Conservation (phyloP, 768 basidiomycete species). For the Tephrocybe sp. region DNA sequence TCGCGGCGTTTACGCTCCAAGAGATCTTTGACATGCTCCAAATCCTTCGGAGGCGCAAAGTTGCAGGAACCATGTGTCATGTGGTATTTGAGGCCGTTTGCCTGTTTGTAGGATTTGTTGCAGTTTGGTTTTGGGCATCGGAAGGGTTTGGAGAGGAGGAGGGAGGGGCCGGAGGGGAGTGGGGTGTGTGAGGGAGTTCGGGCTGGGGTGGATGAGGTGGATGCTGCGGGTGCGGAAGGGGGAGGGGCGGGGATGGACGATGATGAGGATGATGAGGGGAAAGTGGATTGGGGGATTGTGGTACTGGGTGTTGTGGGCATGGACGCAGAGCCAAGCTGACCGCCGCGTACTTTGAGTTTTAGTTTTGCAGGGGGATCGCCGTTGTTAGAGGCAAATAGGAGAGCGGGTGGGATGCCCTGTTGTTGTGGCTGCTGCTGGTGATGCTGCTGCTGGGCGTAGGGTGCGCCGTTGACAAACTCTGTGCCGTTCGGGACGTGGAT, state of each 20-base stretch:
- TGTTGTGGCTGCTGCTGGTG: background rate
- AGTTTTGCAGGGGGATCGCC: constrained; percentile 6
- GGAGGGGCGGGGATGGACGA: background rate
- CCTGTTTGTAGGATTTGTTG: constrained; percentile 95
- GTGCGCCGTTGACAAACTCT: no score
- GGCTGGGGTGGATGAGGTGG: background rate
- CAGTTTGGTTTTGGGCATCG: constrained; percentile 93
- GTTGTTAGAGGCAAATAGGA: constrained; percentile 17
- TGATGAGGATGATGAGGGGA: background rate
- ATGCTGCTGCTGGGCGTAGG: no score
- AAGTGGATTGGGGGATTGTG: constrained; percentile 9
- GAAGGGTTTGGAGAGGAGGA: constrained; percentile 84
- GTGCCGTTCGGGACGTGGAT: constrained; percentile 14
- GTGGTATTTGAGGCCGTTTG: constrained; percentile 93
- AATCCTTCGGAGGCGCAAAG: constrained; percentile 85
- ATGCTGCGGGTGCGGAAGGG: background rate
- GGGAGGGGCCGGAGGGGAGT: constrained; percentile 42
- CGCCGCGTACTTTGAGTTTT: constrained; percentile 21
- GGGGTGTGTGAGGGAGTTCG: constrained; percentile 28
- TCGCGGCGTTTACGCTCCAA: constrained; percentile 55
- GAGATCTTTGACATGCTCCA: constrained; percentile 72
- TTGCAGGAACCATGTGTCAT: constrained; percentile 92
- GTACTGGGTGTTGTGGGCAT: constrained; percentile 21
- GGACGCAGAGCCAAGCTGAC: constrained; percentile 13
- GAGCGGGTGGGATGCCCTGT: constrained; percentile 21